Evolutionary conservation across 148 eudicot genomes (phyloP).

Genomic region (Bassia scoparia): DNA sequence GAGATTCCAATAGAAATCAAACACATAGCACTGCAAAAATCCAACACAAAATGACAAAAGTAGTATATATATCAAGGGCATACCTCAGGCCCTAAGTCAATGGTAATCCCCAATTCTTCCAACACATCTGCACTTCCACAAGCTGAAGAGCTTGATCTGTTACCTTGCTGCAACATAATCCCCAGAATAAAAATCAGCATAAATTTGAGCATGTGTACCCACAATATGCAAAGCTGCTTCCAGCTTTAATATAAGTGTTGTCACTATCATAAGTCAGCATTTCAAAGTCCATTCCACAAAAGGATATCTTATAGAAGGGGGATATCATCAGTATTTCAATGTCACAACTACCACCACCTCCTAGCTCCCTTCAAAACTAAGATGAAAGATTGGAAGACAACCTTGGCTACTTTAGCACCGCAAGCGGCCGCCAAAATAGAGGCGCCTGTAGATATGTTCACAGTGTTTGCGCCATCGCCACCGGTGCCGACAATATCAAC

Average conservation of each 20-base stretch:
- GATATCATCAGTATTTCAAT: too few species aligned
- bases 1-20: not conserved
- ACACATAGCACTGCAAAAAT: not conserved
- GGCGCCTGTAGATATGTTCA: slow-evolving; percentile 94
- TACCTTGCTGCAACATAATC: slow-evolving; percentile 75
- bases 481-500: slow-evolving; percentile 99
- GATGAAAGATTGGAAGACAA: slow-evolving; percentile 16
- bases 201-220: not conserved
- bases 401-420: slow-evolving; percentile 99
- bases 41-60: not conserved
- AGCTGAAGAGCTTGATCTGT: slow-evolving; percentile 93
- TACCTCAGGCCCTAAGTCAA: slow-evolving; percentile 89
- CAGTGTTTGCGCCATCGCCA: slow-evolving; percentile 98
- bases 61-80: slow-evolving; percentile 12
- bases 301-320: not conserved
- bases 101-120: slow-evolving; percentile 80
- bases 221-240: not conserved
- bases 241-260: not conserved
- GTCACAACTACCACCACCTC: not conserved
- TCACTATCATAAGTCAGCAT: not conserved
- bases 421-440: slow-evolving; percentile 91
- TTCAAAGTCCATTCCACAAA: not conserved
- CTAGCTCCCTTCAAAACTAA: not conserved
- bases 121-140: slow-evolving; percentile 99
- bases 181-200: not conserved